A percentile compares a stretch with the other conserved stretches of the same genome.
Conservation (phyloP, 345 rosid genomes). For the Limnanthes douglasii region DNA sequence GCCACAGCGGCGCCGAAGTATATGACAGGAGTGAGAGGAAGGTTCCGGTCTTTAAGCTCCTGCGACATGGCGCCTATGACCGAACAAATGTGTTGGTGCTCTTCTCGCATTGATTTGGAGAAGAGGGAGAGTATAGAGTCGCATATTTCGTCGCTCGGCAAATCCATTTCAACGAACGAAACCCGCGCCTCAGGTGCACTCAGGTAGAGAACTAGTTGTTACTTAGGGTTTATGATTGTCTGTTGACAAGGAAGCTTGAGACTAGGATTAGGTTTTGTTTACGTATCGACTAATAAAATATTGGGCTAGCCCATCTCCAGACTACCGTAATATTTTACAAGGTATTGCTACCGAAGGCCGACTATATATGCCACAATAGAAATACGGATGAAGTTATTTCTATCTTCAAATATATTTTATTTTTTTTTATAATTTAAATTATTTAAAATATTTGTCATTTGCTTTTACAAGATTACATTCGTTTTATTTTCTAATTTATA, state of each 20-base stretch:
- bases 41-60: slow-evolving; percentile 51
- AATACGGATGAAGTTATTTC: too few species aligned
- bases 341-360: too few species aligned
- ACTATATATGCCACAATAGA: too few species aligned
- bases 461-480: too few species aligned
- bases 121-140: slow-evolving; percentile 28
- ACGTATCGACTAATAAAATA: neutral
- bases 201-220: neutral
- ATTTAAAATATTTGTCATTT: too few species aligned
- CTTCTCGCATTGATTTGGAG: slow-evolving; percentile 31
- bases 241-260: too few species aligned
- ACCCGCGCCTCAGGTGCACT: neutral
- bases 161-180: neutral
- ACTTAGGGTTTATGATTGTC: neutral
- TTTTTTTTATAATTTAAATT: too few species aligned
- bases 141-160: neutral
- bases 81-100: slow-evolving; percentile 50
- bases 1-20: slow-evolving; percentile 54
- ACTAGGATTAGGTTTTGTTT: neutral
- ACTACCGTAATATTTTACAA: too few species aligned
- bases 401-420: too few species aligned
- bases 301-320: too few species aligned
- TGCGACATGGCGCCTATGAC: slow-evolving; percentile 59
- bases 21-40: slow-evolving; percentile 44
- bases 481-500: too few species aligned